phyloP scores from a whole-genome alignment of 2,329 filamentous ascomycete genomes.

The Apiospora malaysiana region DNA sequence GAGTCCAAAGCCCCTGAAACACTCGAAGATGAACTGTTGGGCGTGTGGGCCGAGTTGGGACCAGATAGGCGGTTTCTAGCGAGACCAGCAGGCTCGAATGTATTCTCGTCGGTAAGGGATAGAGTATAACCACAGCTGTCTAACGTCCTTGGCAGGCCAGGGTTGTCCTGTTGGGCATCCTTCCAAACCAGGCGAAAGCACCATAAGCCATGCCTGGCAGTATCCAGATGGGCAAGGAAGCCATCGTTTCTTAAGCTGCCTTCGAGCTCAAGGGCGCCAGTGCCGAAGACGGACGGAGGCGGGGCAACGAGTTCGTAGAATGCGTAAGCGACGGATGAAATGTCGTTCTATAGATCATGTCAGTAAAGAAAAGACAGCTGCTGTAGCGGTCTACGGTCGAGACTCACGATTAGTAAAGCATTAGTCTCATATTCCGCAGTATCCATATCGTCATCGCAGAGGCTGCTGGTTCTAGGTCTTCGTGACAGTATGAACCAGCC shows the following conservation, averaged over 20 bases:
- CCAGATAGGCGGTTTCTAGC: conserved; percentile 50
- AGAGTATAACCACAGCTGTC: conserved; percentile 53
- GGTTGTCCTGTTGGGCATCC: conserved; percentile 39
- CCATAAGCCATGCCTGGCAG: conserved; percentile 57
- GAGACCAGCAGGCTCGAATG: conserved; percentile 55
- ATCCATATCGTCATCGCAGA: conserved; percentile 61
- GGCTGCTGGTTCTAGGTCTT: conserved; percentile 25
- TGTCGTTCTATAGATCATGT: conserved; percentile 54
- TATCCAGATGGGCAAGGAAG: conserved; percentile 59
- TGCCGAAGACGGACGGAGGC: conserved; percentile 50
- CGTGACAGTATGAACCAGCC: conserved; percentile 32
- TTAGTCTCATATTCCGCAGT: conserved; percentile 69
- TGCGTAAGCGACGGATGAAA: conserved; percentile 60
- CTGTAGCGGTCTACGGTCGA: conserved; percentile 25
- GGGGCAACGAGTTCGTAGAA: conserved; percentile 58
- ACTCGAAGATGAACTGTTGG: conserved; percentile 53
- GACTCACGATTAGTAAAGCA: conserved; percentile 61
- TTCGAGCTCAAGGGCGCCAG: conserved; percentile 58
- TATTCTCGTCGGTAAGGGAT: conserved; percentile 53
- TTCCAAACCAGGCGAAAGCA: conserved; percentile 56
- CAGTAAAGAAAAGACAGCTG: background rate
- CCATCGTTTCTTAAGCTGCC: conserved; percentile 56
- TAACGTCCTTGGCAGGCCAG: conserved; percentile 38
- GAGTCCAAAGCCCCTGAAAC: conserved; percentile 36
- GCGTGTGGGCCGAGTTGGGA: conserved; percentile 49